Evolutionary conservation across 768 basidiomycete species (phyloP).

Genomic region (Cystobasidium ongulense): DNA sequence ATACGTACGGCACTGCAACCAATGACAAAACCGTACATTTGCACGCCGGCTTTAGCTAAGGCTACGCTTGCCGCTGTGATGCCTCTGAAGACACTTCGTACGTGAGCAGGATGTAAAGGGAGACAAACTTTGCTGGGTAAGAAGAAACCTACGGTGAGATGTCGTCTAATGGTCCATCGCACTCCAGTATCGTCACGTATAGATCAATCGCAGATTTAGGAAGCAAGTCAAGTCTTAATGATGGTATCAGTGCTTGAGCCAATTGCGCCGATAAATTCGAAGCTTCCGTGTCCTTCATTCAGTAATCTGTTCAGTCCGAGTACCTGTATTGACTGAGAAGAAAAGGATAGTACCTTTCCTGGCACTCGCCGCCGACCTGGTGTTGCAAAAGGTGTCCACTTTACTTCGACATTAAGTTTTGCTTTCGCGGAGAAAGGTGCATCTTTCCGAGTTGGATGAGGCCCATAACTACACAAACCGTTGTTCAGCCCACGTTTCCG

Average conservation of each 20-base stretch:
- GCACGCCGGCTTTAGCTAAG: conserved; percentile 83
- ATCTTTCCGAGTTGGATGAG: conserved; percentile 46
- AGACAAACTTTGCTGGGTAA: not conserved
- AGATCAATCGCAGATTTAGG: conserved; percentile 92
- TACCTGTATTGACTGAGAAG: not conserved
- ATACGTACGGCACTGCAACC: conserved; percentile 67
- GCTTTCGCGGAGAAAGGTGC: conserved; percentile 58
- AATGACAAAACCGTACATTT: conserved; percentile 76
- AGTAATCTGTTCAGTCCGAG: not conserved
- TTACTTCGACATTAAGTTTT: conserved; percentile 85
- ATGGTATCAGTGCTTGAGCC: conserved; percentile 72
- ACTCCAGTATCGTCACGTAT: conserved; percentile 59
- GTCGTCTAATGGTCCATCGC: conserved; percentile 9
- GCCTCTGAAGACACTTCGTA: conserved; percentile 50
- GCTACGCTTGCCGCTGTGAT: conserved; percentile 81
- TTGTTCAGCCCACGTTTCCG: not conserved
- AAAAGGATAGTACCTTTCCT: conserved; percentile 59
- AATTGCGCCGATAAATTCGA: conserved; percentile 71
- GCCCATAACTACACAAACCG: conserved; percentile 56
- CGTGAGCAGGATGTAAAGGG: not conserved
- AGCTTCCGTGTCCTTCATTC: conserved; percentile 79
- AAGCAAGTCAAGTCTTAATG: conserved; percentile 77
- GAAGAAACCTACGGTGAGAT: not conserved
- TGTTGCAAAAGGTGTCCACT: conserved; percentile 91
- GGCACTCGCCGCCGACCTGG: conserved; percentile 62